Percentiles rank a stretch among this genome's conserved stretches.
phyloP scores from a whole-genome alignment of 345 rosid species.

The Isatis tinctoria region DNA sequence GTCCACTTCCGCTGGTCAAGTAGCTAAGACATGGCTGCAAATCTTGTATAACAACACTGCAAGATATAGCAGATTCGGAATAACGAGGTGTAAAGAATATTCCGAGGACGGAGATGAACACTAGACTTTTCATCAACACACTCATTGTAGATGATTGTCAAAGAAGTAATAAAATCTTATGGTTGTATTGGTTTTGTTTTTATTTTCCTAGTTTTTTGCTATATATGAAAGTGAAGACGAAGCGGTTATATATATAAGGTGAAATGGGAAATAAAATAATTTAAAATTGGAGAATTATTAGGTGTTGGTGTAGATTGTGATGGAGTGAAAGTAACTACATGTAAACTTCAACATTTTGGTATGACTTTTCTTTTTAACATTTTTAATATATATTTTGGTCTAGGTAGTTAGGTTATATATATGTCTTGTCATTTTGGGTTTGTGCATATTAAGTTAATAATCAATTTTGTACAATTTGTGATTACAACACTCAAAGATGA shows the following conservation, averaged over 20 bases:
- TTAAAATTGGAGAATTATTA: conserved; percentile 8
- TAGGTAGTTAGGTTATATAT: conserved; percentile 9
- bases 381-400: not conserved
- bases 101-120: conserved; percentile 22
- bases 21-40: conserved; percentile 67
- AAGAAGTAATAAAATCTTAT: not conserved
- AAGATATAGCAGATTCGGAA: conserved; percentile 49
- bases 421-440: conserved; percentile 24
- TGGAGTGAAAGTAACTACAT: conserved; percentile 26
- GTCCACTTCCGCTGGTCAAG: conserved; percentile 52
- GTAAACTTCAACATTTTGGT: conserved; percentile 11
- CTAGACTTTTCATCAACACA: conserved; percentile 6
- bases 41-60: conserved; percentile 55
- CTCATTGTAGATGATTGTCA: not conserved
- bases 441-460: conserved; percentile 14
- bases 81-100: conserved; percentile 31
- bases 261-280: not conserved
- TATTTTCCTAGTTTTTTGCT: not conserved
- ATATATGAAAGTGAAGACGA: not conserved
- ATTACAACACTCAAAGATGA: conserved; percentile 10
- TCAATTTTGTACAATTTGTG: conserved; percentile 15
- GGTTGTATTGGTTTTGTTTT: not conserved
- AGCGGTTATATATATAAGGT: conserved; percentile 5
- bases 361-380: not conserved
- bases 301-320: conserved; percentile 23